Evolutionary conservation across 768 basidiomycete species (phyloP).

Genomic region (Kwoniella europaea): DNA sequence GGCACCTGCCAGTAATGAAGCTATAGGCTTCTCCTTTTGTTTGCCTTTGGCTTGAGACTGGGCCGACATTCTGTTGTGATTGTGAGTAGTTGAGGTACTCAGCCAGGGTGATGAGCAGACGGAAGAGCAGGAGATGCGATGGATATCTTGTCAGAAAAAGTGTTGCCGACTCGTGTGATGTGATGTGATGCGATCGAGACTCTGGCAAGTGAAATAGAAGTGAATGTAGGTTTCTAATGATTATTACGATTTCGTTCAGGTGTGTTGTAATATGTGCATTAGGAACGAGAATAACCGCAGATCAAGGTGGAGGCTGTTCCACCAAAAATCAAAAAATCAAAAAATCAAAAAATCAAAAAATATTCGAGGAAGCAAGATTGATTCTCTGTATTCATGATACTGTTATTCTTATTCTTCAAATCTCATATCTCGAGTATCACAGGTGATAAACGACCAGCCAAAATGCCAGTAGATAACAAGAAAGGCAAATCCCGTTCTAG

Average conservation of each 20-base stretch:
- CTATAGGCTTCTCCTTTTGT: constrained; percentile 72
- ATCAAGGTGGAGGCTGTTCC: constrained; percentile 15
- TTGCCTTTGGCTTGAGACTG: constrained; percentile 42
- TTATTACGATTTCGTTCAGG: not conserved
- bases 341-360: not conserved
- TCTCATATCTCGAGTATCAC: not conserved
- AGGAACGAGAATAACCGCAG: too few relatives aligned
- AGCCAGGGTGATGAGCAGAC: not conserved
- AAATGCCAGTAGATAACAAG: constrained; percentile 19
- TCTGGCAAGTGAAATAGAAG: not conserved
- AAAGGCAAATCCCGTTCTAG: constrained; percentile 5
- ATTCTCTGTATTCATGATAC: not conserved
- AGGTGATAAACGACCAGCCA: not conserved
- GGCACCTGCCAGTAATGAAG: constrained; percentile 86
- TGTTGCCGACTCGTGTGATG: constrained; percentile 5
- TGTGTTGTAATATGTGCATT: too few relatives aligned
- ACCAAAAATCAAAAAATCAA: constrained; percentile 15
- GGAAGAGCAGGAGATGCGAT: not conserved
- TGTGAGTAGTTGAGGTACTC: too few relatives aligned
- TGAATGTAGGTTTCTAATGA: not conserved
- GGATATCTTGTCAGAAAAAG: not conserved
- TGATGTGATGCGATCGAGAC: not conserved
- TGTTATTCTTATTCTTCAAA: not conserved
- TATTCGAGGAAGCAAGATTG: too few relatives aligned
- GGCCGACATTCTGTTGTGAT: constrained; percentile 5